Evolutionary conservation across 345 rosid genomes (phyloP), one percentile per base, ranked within the genome.

Genomic region (Sonneratia caseolaris): DNA sequence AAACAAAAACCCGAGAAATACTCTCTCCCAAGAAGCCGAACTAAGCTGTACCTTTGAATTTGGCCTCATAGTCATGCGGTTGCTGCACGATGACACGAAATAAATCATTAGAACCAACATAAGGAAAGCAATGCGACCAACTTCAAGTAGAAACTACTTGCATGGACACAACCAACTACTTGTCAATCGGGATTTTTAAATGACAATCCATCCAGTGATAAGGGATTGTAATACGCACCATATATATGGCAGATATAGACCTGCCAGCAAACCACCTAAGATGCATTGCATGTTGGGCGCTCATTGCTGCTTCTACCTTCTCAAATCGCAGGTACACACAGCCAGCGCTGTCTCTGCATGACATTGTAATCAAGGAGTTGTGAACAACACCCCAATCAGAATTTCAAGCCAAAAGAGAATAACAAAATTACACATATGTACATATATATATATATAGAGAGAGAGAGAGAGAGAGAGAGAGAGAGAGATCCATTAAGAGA

Each of bases 251-350:
- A 37, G 92, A 81, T 75, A 93, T 91, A 76, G 86, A 80, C 81
- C 91, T 75, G 43, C 91, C 86, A 2, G 98, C 98, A 84, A 93
- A 93, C 98, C 98, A 93, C 79, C 98, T 88, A 91, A 74, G 75
- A 77, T 93, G 98, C 98, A 93, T 91, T 5, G 92, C 90, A 37
- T 74, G 88, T 72, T 93, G 98, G 51, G 90, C 98, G 64, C 76
- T 78, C 3, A 79, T 82, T 14, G 97, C 87, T 0, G 81, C 92
- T 49, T 87, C 87, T 59, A 84, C 80, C 13, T 86, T 75, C 22
- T 88, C 92, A 76, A 89, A 89, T 35, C 86, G 87, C 71, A 93
- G 77, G 79, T 89, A 91, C 40, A 93, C 98, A 69, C 51, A 77
- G 56, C 98, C 98, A 0, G 91, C 80, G 73, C 94, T 93, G 71